These are phyloP conservation scores for Fragaria iinumae DNA, from an alignment of 306 rosid genomes.

Conservation along the genomic window DNA sequence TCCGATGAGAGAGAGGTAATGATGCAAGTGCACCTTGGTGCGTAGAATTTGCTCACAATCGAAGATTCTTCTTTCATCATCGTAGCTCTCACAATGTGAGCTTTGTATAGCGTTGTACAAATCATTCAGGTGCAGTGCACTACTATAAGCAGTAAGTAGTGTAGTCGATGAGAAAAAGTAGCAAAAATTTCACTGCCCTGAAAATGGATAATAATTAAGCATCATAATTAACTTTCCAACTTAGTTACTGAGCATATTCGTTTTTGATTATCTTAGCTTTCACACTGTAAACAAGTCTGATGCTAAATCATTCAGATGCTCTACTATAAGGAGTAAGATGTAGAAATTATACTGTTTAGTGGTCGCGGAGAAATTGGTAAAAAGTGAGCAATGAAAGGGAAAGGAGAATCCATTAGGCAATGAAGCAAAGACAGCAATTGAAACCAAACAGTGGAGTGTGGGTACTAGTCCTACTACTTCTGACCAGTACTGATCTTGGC, in stretches of 20 bases:
- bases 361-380: background rate
- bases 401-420: background rate
- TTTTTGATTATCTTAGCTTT: background rate
- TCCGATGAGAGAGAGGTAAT: too few species aligned
- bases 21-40: too few species aligned
- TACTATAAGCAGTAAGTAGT: background rate
- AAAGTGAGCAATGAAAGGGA: background rate
- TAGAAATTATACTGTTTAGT: background rate
- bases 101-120: background rate
- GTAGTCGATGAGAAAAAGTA: background rate
- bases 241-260: background rate
- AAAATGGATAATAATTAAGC: background rate
- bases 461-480: background rate
- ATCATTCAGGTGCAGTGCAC: background rate
- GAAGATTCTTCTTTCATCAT: background rate
- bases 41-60: too few species aligned
- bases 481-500: constrained; percentile 26
- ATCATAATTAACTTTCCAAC: background rate
- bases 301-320: background rate
- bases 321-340: background rate
- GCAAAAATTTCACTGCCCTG: background rate
- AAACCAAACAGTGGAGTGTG: constrained; percentile 11
- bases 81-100: background rate
- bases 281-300: background rate
- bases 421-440: background rate